Evolutionary conservation across 495 filamentous ascomycete species (phyloP).

Genomic region (Aspergillus wentii): DNA sequence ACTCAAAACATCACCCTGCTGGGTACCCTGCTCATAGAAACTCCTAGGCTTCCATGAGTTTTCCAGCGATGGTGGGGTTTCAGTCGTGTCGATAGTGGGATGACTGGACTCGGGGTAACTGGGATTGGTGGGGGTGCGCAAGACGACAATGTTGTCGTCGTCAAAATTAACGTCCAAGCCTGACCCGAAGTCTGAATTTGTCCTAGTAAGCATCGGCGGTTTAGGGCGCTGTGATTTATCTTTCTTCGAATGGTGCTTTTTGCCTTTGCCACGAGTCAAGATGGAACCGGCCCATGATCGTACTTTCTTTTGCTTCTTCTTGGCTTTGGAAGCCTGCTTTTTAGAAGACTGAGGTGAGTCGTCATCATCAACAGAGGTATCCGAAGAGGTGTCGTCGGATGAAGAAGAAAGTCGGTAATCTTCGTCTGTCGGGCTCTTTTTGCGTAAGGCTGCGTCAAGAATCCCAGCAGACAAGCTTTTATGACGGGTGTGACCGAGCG

Average conservation of each 20-base stretch:
- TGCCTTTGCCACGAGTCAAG: conserved; percentile 59
- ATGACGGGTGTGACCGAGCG: conserved; percentile 29
- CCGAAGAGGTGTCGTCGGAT: conserved; percentile 28
- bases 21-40: conserved; percentile 38
- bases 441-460: conserved; percentile 20
- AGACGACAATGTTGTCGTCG: conserved; percentile 48
- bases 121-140: conserved; percentile 40
- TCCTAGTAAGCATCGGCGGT: conserved; percentile 37
- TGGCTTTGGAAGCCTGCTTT: conserved; percentile 36
- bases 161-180: conserved; percentile 48
- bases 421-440: conserved; percentile 11
- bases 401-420: conserved; percentile 30
- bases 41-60: conserved; percentile 44
- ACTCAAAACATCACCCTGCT: conserved; percentile 55
- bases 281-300: conserved; percentile 78
- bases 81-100: conserved; percentile 20
- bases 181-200: conserved; percentile 38
- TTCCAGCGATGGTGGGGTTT: conserved; percentile 24
- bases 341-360: conserved; percentile 19
- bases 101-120: conserved; percentile 20
- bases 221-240: conserved; percentile 23
- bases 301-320: conserved; percentile 75
- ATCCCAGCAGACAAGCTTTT: conserved; percentile 31
- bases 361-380: conserved; percentile 21
- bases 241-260: conserved; percentile 36